Conservation (phyloP, 768 basidiomycete genomes). For the Tremella fuciformis region DNA sequence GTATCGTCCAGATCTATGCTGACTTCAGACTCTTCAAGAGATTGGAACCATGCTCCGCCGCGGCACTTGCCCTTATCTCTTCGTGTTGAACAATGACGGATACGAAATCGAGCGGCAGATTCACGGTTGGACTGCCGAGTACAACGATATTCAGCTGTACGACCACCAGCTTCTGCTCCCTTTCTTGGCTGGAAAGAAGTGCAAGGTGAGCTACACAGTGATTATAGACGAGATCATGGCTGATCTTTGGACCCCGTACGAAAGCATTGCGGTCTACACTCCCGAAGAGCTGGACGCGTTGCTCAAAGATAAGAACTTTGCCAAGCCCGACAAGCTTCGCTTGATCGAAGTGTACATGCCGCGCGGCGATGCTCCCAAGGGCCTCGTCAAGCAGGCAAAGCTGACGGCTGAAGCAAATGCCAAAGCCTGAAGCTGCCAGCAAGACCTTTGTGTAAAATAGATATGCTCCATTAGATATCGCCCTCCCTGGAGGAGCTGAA, state of each 20-base stretch:
- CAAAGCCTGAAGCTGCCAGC: conserved; percentile 10
- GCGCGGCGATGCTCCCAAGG: conserved; percentile 48
- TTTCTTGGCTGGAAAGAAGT: conserved; percentile 50
- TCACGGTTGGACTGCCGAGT: conserved; percentile 55
- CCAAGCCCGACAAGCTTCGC: conserved; percentile 59
- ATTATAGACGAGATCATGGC: not conserved
- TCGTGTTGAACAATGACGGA: conserved; percentile 57
- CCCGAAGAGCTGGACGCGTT: conserved; percentile 67
- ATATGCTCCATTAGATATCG: too few species aligned
- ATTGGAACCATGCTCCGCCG: conserved; percentile 68
- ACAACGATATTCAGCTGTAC: conserved; percentile 84
- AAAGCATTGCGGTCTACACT: conserved; percentile 66
- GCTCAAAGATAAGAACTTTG: conserved; percentile 65
- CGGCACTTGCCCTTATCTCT: conserved; percentile 75
- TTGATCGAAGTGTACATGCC: conserved; percentile 52
- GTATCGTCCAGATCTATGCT: not conserved
- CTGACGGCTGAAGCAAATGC: conserved; percentile 49
- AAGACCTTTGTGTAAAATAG: too few species aligned
- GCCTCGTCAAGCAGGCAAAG: conserved; percentile 51
- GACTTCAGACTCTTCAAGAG: conserved; percentile 65
- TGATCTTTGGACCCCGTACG: conserved; percentile 36
- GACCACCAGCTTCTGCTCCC: conserved; percentile 53
- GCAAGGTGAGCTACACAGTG: conserved; percentile 27
- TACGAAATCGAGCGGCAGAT: conserved; percentile 86
- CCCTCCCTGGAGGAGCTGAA: too few species aligned